Conservation (phyloP, 176 grass and related monocot species). For the Ampelocalamus luodianensis region DNA sequence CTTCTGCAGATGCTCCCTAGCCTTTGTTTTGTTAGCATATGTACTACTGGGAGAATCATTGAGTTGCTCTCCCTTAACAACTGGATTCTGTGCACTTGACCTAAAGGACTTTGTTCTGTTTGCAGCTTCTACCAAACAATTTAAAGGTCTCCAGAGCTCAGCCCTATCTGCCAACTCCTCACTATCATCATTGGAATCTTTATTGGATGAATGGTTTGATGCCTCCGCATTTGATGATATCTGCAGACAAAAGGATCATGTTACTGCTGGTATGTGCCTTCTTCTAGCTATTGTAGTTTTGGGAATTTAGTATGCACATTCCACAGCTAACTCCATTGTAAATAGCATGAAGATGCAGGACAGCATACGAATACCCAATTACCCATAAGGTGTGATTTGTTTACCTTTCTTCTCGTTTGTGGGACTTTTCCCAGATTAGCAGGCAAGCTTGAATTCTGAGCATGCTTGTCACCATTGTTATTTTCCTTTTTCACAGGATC, state of each 20-base stretch:
- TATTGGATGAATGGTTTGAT: slow-evolving; percentile 54
- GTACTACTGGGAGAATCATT: slow-evolving; percentile 48
- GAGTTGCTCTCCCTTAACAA: slow-evolving; percentile 57
- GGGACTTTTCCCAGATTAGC: slow-evolving; percentile 52
- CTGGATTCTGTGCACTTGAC: slow-evolving; percentile 55
- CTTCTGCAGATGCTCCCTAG: slow-evolving; percentile 55
- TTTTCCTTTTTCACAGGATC: slow-evolving; percentile 67
- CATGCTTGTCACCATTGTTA: slow-evolving; percentile 50
- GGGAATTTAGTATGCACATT: slow-evolving; percentile 12
- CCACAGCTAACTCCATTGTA: neutral
- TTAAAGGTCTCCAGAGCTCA: slow-evolving; percentile 85
- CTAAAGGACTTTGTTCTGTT: slow-evolving; percentile 72
- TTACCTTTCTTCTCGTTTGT: slow-evolving; percentile 66
- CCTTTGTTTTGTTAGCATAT: slow-evolving; percentile 50
- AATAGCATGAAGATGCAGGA: slow-evolving; percentile 11
- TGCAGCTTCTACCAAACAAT: slow-evolving; percentile 79
- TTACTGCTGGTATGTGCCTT: slow-evolving; percentile 24
- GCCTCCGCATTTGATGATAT: slow-evolving; percentile 56
- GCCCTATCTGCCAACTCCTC: slow-evolving; percentile 56
- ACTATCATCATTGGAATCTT: slow-evolving; percentile 47
- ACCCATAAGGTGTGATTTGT: slow-evolving; percentile 17
- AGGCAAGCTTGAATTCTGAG: slow-evolving; percentile 49
- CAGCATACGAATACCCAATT: neutral
- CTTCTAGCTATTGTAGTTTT: slow-evolving; percentile 31
- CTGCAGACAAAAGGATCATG: slow-evolving; percentile 46